Base-by-base conservation (phyloP, 805 yeast species). In the Ogataea naganishii region DNA sequence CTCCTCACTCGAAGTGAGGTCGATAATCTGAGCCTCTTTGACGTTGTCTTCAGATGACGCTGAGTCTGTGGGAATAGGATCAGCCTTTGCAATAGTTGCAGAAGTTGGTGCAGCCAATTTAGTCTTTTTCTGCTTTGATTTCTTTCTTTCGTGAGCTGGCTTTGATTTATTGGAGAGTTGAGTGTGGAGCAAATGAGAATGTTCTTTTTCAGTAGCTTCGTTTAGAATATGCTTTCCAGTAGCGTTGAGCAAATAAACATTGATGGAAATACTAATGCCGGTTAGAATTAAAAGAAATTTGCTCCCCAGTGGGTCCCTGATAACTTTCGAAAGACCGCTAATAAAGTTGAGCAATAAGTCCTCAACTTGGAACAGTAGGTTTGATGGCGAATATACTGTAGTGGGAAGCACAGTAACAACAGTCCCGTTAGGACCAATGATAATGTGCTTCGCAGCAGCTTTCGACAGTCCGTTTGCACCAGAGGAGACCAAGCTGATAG, bases 181-280 rank as follows among this genome's bases (percentile, higher is more conserved):
- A 12, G 5, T 9, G 25, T 7, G 27, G 7, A 18, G 30, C 20
- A n/a, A n/a, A n/a, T n/a, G n/a, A n/a, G n/a, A n/a, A n/a, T 38
- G 27, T 35, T 29, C 7, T 20, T 35, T 23, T 30, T 38, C 22
- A n/a, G 9, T 3, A 23, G 16, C 10, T 30, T 32, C 19, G 40
- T 33, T 61, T 32, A 54, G 49, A 26, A 52, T 63, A 43, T 80
- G 82, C 31, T 68, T 64, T 53, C 82, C 71, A n/a, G 95, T 80
- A 34, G 84, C 92, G 46, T 85, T 84, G 52, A 89, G 69, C 41
- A 92, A 66, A 54, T 88, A 89, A 29, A 81, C 75, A 52, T 92
- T 92, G 39, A 83, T 75, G 5, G 80, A 75, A 32, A 84, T 70
- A 40, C 94, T 81, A 39, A 83, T 60, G 16, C 80, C 75, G 36